A percentile compares a stretch with the other conserved stretches of the same genome.
These are phyloP conservation scores for Aspergillus funiculosus DNA, from an alignment of 495 filamentous ascomycete genomes.

Conservation along the genomic window DNA sequence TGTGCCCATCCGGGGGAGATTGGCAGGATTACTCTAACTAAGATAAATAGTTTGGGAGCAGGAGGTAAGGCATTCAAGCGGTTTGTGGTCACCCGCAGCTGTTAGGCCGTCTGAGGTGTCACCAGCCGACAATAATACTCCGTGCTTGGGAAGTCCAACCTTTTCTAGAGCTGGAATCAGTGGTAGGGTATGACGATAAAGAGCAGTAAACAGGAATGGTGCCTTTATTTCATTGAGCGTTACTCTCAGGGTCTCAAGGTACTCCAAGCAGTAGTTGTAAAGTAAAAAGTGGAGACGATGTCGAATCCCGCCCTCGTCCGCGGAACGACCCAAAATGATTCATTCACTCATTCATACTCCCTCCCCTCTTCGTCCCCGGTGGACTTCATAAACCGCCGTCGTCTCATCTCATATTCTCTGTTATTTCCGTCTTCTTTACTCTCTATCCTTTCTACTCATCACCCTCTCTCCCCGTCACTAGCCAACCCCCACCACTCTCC, in stretches of 20 bases:
- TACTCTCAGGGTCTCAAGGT: too few relatives aligned
- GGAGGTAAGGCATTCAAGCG: neutral
- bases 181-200: neutral
- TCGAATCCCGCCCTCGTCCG: constrained; percentile 3
- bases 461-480: neutral
- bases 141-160: too few relatives aligned
- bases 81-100: neutral
- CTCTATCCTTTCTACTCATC: neutral
- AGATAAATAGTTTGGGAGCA: neutral
- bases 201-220: too few relatives aligned
- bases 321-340: neutral
- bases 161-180: neutral
- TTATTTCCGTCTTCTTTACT: neutral
- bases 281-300: constrained; percentile 7
- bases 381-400: constrained; percentile 2
- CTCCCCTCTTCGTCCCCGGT: constrained; percentile 12
- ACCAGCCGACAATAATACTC: neutral
- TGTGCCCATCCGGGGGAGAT: too few relatives aligned
- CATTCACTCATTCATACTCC: neutral
- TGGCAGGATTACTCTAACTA: too few relatives aligned
- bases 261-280: too few relatives aligned
- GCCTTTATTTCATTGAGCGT: too few relatives aligned
- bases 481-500: neutral
- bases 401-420: neutral
- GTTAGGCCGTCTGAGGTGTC: neutral